Evolutionary conservation across 495 filamentous ascomycete species (phyloP), one percentile per base, ranked within the genome.

Genomic region (Xylaria curta): DNA sequence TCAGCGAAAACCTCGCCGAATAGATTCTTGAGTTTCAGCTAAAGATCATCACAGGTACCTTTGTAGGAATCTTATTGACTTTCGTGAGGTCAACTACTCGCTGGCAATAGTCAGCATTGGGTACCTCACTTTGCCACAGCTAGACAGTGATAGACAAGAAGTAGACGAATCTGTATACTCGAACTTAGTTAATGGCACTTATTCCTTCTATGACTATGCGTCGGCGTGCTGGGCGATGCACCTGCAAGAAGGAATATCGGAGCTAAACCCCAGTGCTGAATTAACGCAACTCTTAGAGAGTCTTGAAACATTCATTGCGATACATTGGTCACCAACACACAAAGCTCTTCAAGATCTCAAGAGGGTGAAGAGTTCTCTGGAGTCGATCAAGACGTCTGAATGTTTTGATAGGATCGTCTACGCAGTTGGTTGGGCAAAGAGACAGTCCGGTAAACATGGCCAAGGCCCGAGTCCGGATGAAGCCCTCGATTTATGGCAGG

Each of bases 151-250:
- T n/a, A 1, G 19, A 49, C 46, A 60, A 61, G 40, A 51, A 51
- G 44, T 51, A 60, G 38, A 56, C 53, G 49, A 53, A 36, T 26
- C 47, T 13, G n/a, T n/a, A n/a, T 38, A 67, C 54, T 33, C 36
- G 8, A 42, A 63, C 21, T 17, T 74, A 53, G 64, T 70, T 46
- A 54, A 72, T 33, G 81, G 81, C 15, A 59, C 75, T 51, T 76
- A 80, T 62, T 73, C 76, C 0, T 82, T 82, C 51, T 77, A 81
- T 58, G 81, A 84, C 67, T 84, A 84, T 65, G 81, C 80, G 0
- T 70, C 78, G 9, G 71, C 79, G 24, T 82, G 80, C 62, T 84
- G 82, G 82, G 69, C 76, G 31, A 75, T 80, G 72, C 82, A 84
- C 72, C 66, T 84, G 12, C 70, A 74, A 59, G 63, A 56, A 21